phyloP scores from a whole-genome alignment of 305 asterid genomes.

The Nicotiana rustica region DNA sequence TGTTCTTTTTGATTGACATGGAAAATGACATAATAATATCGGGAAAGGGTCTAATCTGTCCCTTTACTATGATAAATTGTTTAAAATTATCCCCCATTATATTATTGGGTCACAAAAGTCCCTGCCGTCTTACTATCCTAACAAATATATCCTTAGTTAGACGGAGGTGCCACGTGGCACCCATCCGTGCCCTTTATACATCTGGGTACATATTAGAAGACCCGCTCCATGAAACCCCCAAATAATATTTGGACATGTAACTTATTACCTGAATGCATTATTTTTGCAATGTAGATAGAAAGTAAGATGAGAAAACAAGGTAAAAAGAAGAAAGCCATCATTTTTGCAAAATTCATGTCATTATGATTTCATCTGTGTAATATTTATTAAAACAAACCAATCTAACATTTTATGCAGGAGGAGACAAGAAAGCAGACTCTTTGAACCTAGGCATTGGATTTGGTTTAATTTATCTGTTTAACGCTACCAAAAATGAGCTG shows the following conservation, averaged over 20 bases:
- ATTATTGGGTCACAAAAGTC: too few species aligned
- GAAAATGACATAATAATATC: not conserved
- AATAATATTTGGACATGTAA: not conserved
- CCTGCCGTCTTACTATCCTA: too few species aligned
- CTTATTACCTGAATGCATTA: not conserved
- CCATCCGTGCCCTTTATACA: too few species aligned
- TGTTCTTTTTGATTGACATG: not conserved
- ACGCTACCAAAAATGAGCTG: conserved; percentile 56
- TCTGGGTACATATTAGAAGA: too few species aligned
- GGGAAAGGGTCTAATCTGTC: too few species aligned
- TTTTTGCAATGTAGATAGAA: not conserved
- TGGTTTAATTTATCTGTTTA: conserved; percentile 62
- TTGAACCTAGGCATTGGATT: conserved; percentile 68
- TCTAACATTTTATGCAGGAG: conserved; percentile 33
- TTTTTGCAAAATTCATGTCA: not conserved
- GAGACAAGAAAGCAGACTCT: conserved; percentile 49
- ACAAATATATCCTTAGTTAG: too few species aligned
- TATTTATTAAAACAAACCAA: not conserved
- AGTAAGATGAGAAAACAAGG: not conserved
- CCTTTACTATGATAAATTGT: too few species aligned
- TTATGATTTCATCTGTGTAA: not conserved
- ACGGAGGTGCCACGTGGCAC: too few species aligned
- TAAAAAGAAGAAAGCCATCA: too few species aligned
- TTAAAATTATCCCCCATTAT: too few species aligned
- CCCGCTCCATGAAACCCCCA: too few species aligned